Conservation (phyloP, 805 yeast species). For the Myxozyma vanderwaltii region DNA sequence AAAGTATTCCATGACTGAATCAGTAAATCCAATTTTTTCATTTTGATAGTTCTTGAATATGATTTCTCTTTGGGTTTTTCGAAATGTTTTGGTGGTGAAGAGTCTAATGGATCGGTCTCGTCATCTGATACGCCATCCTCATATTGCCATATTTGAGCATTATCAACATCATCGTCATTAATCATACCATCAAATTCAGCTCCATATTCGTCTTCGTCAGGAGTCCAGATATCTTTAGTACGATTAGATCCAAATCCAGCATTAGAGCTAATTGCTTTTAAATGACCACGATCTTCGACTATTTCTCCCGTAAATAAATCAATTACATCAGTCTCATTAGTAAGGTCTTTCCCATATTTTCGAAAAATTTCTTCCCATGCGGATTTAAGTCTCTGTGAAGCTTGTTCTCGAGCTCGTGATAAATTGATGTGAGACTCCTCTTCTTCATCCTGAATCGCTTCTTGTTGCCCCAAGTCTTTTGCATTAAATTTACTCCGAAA, state of each 20-base stretch:
- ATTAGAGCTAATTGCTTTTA: slow-evolving; percentile 36
- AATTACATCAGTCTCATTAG: slow-evolving; percentile 46
- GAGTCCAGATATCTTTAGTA: background rate
- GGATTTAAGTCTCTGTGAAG: slow-evolving; percentile 33
- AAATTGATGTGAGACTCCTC: slow-evolving; percentile 13
- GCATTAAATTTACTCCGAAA: background rate
- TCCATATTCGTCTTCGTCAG: background rate
- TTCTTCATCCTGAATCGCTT: background rate
- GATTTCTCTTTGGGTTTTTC: too few species aligned
- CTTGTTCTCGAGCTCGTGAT: slow-evolving; percentile 14
- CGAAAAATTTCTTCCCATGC: slow-evolving; percentile 44
- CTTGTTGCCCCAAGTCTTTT: too few species aligned
- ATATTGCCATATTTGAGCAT: background rate
- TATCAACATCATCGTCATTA: slow-evolving; percentile 4
- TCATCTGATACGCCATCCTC: background rate
- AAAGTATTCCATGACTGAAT: slow-evolving; percentile 3
- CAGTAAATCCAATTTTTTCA: slow-evolving; percentile 5
- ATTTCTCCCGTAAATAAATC: slow-evolving; percentile 67
- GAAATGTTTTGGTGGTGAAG: slow-evolving; percentile 7
- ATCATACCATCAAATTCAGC: slow-evolving; percentile 1
- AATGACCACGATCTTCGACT: slow-evolving; percentile 68
- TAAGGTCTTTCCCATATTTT: slow-evolving; percentile 40
- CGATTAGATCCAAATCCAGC: background rate
- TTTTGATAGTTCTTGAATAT: background rate
- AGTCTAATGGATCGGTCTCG: slow-evolving; percentile 2